Base-by-base conservation (phyloP, 768 basidiomycete species). In the Auricularia auricula-judae region DNA sequence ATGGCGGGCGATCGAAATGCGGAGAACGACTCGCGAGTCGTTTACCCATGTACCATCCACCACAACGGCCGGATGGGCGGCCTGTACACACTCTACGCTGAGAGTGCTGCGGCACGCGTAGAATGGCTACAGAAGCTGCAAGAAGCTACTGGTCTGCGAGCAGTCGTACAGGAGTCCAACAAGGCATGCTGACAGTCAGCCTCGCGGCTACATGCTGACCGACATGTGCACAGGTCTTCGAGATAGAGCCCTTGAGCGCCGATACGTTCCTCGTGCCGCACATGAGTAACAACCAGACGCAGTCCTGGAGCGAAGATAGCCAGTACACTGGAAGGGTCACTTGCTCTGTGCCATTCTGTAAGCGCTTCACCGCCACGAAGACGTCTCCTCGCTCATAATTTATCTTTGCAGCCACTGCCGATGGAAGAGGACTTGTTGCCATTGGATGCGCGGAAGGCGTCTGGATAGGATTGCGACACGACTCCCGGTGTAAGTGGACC, bases 361-460 rank as follows among this genome's bases (percentile, higher is more conserved):
- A 72, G 77, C 71, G 35, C 16, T 70, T 43, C 23, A n/a, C 1
- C 10, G 62, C 47, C 34, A 36, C 61, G 16, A 5, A 8, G 1
- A 42, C 7, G 39, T 4, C 39, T 67, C 54, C 62, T 51, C 62
- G 67, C 66, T 71, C 60, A 10, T 36, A 29, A 29, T 29, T 29
- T 29, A 14, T 62, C 36, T 63, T 39, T 69, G 4, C 65, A 96
- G 91, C 83, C 66, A 93, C 91, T 4, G 79, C 86, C 4, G 93
- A 98, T 72, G 87, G 88, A 4, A 85, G 93, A 33, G 85, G 85
- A 12, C 80, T 99, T 14, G 89, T 98, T 47, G 93, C 95, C 0
- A 87, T 98, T 69, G 97, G 95, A 7, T 97, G 94, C 73, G 88
- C 89, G 0, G 93, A 97, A 71, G 97, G 97, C 36, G 90, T 97